Conservation (phyloP, 2,329 filamentous ascomycete genomes). For the Lasiodiplodia sp. region DNA sequence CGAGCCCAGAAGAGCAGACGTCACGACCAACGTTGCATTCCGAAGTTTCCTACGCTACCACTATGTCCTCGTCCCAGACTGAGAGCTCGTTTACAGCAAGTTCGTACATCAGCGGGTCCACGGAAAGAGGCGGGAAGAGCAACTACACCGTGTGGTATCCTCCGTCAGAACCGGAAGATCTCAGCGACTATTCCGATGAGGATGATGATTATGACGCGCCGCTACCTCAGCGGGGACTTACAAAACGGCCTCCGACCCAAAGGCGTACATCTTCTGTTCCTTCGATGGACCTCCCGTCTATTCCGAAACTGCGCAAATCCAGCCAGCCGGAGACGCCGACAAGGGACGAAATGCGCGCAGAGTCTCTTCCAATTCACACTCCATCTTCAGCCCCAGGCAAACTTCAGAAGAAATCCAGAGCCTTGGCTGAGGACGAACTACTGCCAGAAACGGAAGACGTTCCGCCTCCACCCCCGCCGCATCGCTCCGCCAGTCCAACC, state of each 20-base stretch:
- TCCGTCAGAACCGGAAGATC: constrained; percentile 45
- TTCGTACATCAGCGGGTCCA: not conserved
- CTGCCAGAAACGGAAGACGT: constrained; percentile 36
- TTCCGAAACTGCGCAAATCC: constrained; percentile 53
- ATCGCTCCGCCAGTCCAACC: constrained; percentile 60
- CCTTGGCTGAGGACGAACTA: constrained; percentile 31
- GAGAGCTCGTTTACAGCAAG: constrained; percentile 36
- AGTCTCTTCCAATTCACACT: constrained; percentile 33
- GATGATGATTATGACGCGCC: constrained; percentile 24
- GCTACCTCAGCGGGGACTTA: constrained; percentile 4
- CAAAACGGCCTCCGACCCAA: constrained; percentile 47
- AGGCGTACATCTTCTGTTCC: constrained; percentile 58
- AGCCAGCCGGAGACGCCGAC: constrained; percentile 47
- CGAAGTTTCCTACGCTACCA: constrained; percentile 36
- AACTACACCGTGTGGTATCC: constrained; percentile 59
- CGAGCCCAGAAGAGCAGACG: constrained; percentile 17
- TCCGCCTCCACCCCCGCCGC: constrained; percentile 57
- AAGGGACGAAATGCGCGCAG: constrained; percentile 32
- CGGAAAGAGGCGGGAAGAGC: constrained; percentile 41
- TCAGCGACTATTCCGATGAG: constrained; percentile 34
- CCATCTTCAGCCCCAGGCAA: constrained; percentile 42
- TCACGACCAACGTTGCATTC: constrained; percentile 29
- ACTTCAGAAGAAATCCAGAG: constrained; percentile 37
- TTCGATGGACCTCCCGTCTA: constrained; percentile 53
- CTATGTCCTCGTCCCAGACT: constrained; percentile 37